Evolutionary conservation across 2,329 filamentous ascomycete species (phyloP), one percentile per base, ranked within the genome.

Genomic region (Curvularia eragrostidis): DNA sequence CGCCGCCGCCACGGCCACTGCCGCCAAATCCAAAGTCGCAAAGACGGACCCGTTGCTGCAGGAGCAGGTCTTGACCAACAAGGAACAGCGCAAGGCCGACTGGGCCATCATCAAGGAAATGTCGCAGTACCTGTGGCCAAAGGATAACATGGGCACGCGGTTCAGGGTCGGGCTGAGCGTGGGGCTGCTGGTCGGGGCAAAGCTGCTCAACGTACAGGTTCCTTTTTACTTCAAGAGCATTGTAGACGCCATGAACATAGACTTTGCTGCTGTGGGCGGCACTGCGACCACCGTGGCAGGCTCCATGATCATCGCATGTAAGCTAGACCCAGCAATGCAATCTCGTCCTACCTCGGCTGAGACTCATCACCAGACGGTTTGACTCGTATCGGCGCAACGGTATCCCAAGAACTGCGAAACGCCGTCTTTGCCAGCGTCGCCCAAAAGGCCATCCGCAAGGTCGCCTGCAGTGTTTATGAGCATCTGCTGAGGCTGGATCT

Each of bases 81-180:
- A 93, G 69, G 91, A 97, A 79, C 96, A 99, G 83, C 87, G 95
- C 68, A 96, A 93, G 79, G 94, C 93, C 8, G 95, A 99, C 74
- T 97, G 94, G 94, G 93, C 93, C 47, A 99, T 99, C 66, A 95
- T 99, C 83, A 96, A 91, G 79, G 94, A 99, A 77, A 98, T 99
- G 94, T 89, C 90, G 59, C 89, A 89, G 61, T 99, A 99, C 77
- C 82, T 99, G 21, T 99, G 95, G 95, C 95, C 95, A 21, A 96
- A 95, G 81, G 88, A 93, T 76, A 91, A 90, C 72, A 77, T 91
- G 70, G 88, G 88, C 54, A 96, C 93, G 3, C 91, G 96, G 75
- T 80, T 93, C 62, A 88, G 95, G 62, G 95, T 99, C 32, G 86
- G 90, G 10, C 80, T 96, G 47, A 93, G 94, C n/a, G 84, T 99